A percentile compares a stretch with the other conserved stretches of the same genome.
Evolutionary conservation across 164 flowering plant species (phyloP).

Genomic region (Platanus orientalis): DNA sequence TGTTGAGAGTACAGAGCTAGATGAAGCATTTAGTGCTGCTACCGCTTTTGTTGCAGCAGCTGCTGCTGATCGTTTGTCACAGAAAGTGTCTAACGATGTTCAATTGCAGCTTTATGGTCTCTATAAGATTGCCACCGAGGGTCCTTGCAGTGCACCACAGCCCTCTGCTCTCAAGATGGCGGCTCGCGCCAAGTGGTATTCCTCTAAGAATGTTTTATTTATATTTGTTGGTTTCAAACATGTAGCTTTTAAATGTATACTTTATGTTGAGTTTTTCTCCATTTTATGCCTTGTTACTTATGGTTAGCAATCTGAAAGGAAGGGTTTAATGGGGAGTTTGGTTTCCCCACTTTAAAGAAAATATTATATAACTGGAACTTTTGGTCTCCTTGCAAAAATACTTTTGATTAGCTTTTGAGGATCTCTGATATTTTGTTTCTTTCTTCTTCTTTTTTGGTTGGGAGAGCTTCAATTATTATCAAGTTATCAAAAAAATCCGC

Average conservation of each 20-base stretch:
- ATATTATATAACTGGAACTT: too few relatives aligned
- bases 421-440: too few relatives aligned
- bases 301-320: too few relatives aligned
- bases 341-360: too few relatives aligned
- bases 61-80: slow-evolving; percentile 69
- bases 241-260: too few relatives aligned
- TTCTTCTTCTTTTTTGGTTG: too few relatives aligned
- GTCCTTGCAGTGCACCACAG: slow-evolving; percentile 78
- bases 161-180: slow-evolving; percentile 88
- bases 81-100: slow-evolving; percentile 63
- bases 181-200: slow-evolving; percentile 92
- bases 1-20: slow-evolving; percentile 87
- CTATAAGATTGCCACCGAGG: slow-evolving; percentile 95
- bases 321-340: too few relatives aligned
- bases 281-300: too few relatives aligned
- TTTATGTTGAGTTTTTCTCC: background rate
- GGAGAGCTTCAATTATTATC: too few relatives aligned
- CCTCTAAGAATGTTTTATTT: background rate
- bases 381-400: too few relatives aligned
- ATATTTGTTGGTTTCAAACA: background rate
- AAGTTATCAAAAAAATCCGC: too few relatives aligned
- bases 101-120: slow-evolving; percentile 86
- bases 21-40: slow-evolving; percentile 90
- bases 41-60: slow-evolving; percentile 87
- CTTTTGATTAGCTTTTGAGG: too few relatives aligned